Conservation (phyloP, 805 yeast species). For the Clavispora fructus region DNA sequence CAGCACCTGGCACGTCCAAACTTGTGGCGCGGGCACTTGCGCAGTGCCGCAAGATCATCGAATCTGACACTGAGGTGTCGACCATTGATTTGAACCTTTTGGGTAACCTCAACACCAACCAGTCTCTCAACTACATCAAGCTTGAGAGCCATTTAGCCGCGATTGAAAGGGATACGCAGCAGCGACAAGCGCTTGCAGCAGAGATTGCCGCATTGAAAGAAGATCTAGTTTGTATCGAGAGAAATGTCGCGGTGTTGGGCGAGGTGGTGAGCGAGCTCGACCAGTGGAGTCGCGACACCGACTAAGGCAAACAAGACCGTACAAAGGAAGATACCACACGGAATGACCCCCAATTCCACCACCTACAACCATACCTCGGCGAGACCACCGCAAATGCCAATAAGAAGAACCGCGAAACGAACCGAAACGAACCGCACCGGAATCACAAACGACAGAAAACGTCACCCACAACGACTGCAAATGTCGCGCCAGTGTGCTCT, state of each 20-base stretch:
- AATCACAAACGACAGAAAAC: not conserved
- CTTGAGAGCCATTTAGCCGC: conserved; percentile 35
- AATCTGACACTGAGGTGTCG: conserved; percentile 37
- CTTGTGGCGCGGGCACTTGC: conserved; percentile 20
- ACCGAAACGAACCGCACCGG: no score
- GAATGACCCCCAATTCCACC: no score
- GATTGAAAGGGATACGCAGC: conserved; percentile 38
- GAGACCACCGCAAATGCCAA: no score
- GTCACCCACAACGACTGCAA: not conserved
- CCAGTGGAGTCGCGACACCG: conserved; percentile 39
- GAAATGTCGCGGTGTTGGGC: conserved; percentile 37
- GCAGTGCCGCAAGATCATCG: conserved; percentile 27
- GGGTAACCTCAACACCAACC: conserved; percentile 54
- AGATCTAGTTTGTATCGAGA: conserved; percentile 26
- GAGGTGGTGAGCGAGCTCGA: conserved; percentile 52
- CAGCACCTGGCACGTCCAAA: not conserved
- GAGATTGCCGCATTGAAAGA: conserved; percentile 22
- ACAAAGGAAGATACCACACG: no score
- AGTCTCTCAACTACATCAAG: conserved; percentile 47
- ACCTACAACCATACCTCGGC: no score
- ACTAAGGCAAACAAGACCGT: not conserved
- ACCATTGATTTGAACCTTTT: conserved; percentile 44
- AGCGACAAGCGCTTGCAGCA: conserved; percentile 16
- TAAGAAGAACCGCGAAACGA: no score
- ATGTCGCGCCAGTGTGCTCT: not conserved